Evolutionary conservation across 2,329 filamentous ascomycete species (phyloP), one percentile per base, ranked within the genome.

Genomic region (Clonostachys rosea): DNA sequence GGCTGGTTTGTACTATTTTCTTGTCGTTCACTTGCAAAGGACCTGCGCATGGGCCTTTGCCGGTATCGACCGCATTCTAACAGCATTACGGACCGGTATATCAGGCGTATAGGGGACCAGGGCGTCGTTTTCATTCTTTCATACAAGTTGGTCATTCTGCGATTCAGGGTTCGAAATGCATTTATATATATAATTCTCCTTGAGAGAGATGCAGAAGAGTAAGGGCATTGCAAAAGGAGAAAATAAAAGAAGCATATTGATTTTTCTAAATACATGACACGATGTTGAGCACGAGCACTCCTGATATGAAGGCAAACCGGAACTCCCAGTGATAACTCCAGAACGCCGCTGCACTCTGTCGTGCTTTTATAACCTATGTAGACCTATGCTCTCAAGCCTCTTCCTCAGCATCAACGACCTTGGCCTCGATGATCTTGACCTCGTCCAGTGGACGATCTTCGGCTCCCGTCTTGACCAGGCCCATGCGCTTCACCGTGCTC

Each of bases 371-470:
- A 30, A 30, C 24, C 24, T 30, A 30, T 30, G 9, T 30, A 2
- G 4, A 30, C 24, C 6, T 30, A 30, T 30, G 24, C 24, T 10
- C 24, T 30, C 24, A 30, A 30, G 24, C 24, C 24, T 30, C 47
- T 40, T 51, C 47, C 13, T 37, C 44, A 6, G 40, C 49, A 11
- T 45, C 83, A n/a, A 89, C 61, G 16, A 95, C 74, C 52, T 76
- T 79, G 10, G 90, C 89, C 55, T 73, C 81, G 41, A 89, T 62
- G 50, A 97, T 92, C 70, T 81, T 91, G 47, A 97, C 81, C 56
- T 95, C 84, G 57, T 95, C 86, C 6, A 83, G 68, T 0, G 94
- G 94, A 56, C 86, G 74, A 66, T 97, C 94, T 56, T 92, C 89
- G 8, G 71, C 69, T 20, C 83, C 89, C 1, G 91, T 96, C 71